Base-by-base conservation (phyloP, 495 filamentous ascomycete species). In the Penicillium robsamsonii region DNA sequence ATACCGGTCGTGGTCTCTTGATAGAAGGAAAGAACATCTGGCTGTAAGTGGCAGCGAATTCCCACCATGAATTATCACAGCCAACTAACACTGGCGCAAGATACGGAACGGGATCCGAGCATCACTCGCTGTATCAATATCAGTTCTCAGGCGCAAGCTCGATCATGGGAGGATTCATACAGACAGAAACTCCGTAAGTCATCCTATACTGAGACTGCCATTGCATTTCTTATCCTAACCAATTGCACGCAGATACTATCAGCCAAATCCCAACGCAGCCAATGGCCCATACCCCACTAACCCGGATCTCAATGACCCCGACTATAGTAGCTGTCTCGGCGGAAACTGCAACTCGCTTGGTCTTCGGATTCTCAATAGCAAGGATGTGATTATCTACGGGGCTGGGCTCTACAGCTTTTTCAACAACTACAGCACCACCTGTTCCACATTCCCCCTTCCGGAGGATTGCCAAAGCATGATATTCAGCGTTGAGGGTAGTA, bases 71-170 rank as follows among this genome's bases (percentile, higher is more conserved):
- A 24, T 6, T 18, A 12, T 51, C 15, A 22, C 46, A 15, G 42
- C 61, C 46, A 15, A 38, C 61, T 67, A n/a, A 66, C 49, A 20
- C n/a, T 2, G 17, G 53, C n/a, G 51, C 1, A 30, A 75, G 73
- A 15, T 74, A 83, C 43, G 91, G 89, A 46, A 92, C 90, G 0
- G 79, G 80, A 0, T 84, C 85, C 5, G 91, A 96, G 71, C 91
- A 96, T 70, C 82, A 86, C 67, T 74, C 80, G 5, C 78, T 95
- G 1, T 92, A 91, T 65, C 89, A 96, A 67, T 95, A 93, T 77
- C 87, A 94, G 56, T 75, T 94, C 59, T 72, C 77, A 47, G 81
- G 80, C 45, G 88, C 89, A 5, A 74, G 81, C 61, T 85, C 89
- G 58, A 75, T 93, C 49, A 87, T 85, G 65, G 85, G 84, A 67